These are phyloP conservation scores for Acacia crassicarpa DNA, from an alignment of 306 rosid species.

Conservation along the genomic window DNA sequence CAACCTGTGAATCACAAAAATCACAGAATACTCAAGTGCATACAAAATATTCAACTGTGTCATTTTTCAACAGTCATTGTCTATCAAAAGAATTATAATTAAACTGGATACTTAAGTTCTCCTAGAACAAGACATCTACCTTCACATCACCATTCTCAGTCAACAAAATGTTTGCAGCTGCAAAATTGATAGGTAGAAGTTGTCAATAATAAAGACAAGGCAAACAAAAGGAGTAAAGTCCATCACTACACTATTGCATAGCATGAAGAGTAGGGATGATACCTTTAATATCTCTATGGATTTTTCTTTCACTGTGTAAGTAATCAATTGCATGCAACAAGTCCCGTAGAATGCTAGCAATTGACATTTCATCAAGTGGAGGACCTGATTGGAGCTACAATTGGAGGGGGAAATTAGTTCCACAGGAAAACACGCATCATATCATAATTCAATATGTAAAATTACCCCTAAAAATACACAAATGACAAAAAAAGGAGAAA, in stretches of 20 bases:
- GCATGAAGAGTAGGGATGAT: constrained; percentile 19
- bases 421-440: constrained; percentile 11
- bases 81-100: constrained; percentile 6
- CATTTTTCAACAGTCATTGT: constrained; percentile 24
- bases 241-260: constrained; percentile 17
- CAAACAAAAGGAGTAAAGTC: constrained; percentile 23
- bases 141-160: constrained; percentile 94
- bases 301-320: constrained; percentile 92
- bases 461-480: neutral
- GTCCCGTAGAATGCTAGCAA: constrained; percentile 92
- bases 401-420: constrained; percentile 27
- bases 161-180: constrained; percentile 98
- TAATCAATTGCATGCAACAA: constrained; percentile 95
- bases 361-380: constrained; percentile 93
- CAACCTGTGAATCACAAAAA: constrained; percentile 67
- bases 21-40: constrained; percentile 36
- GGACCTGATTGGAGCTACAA: constrained; percentile 93
- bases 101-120: constrained; percentile 16
- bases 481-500: neutral
- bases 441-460: constrained; percentile 7
- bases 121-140: constrained; percentile 50
- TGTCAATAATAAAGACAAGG: constrained; percentile 33
- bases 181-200: constrained; percentile 42
- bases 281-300: constrained; percentile 99
- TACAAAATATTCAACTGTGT: constrained; percentile 27